Evolutionary conservation across 345 rosid genomes (phyloP), one percentile per base, ranked within the genome.

Genomic region (Trapa incisa): DNA sequence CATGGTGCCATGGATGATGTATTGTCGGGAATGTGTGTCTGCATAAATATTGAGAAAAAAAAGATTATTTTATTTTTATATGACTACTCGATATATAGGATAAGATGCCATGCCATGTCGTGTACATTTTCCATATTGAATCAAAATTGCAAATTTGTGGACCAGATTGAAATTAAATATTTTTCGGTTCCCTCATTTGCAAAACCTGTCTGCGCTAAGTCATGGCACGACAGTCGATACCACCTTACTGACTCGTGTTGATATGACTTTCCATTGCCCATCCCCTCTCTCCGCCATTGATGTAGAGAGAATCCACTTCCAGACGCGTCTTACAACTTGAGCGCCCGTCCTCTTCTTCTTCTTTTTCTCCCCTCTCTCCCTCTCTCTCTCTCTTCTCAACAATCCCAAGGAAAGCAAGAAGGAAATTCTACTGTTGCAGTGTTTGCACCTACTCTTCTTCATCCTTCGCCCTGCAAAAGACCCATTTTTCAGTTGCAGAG

Each of bases 321-420:
- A 47, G 41, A 16, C 16, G 52, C 16, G 61, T 68, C 69, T 53
- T 17, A 7, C 48, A 45, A 45, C 38, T 53, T 50, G 60, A 2
- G n/a, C 56, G 6, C 6, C 22, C 6, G 22, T 4, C 56, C 5
- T 37, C 70, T 0, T 14, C 67, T 52, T 67, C 58, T 42, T 64
- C 57, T 62, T 16, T 54, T 22, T 22, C 29, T 22, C 8, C 38
- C 29, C 68, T 47, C 68, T 41, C 47, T 35, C 38, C 29, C 68
- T 47, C 68, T 41, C 47, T 35, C n/a, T 15, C 57, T 41, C 73
- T 61, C 70, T 70, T 4, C 56, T 14, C 45, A 3, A 38, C 4
- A 36, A 54, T 33, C 58, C 22, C 68, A 15, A 50, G 57, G 12
- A 15, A 35, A 32, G 15, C 4, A 12, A 6, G 22, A 0, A 17